A percentile compares a stretch with the other conserved stretches of the same genome.
These are phyloP conservation scores for Sherardia arvensis DNA, from an alignment of 257 asterid species.

Conservation along the genomic window DNA sequence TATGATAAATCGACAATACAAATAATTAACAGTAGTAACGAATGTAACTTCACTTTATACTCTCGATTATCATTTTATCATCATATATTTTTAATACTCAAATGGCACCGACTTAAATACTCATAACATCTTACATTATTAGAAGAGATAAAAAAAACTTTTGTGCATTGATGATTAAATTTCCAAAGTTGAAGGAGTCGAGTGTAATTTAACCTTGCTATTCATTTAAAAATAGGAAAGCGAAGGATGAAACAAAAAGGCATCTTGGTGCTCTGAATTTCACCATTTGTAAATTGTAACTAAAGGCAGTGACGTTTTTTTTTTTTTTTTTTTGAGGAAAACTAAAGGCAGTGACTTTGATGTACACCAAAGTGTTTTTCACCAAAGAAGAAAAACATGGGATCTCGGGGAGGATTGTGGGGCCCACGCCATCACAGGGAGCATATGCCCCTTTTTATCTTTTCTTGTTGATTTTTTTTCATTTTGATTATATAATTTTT, in stretches of 20 bases:
- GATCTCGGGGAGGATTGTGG: neutral
- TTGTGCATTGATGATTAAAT: neutral
- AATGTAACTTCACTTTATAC: too few species aligned
- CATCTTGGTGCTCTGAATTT: neutral
- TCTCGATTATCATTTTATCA: too few species aligned
- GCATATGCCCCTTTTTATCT: neutral
- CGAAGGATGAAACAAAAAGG: neutral
- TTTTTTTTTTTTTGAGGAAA: too few species aligned
- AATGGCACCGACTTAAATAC: neutral
- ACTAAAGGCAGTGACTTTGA: neutral
- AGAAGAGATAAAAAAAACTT: too few species aligned
- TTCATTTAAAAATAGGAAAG: neutral
- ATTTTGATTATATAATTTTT: neutral
- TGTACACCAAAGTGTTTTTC: neutral
- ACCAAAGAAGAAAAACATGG: constrained; percentile 3
- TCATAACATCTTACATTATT: too few species aligned
- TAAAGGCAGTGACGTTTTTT: neutral
- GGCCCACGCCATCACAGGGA: neutral
- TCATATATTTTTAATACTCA: too few species aligned
- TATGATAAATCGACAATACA: too few species aligned
- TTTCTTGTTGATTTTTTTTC: neutral
- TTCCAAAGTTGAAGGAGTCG: neutral
- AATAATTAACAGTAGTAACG: too few species aligned
- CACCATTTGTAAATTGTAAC: constrained; percentile 16
- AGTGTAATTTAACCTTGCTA: neutral